A percentile compares a stretch with the other conserved stretches of the same genome.
Conservation (phyloP, 257 asterid genomes). For the Nicotiana tabacum region DNA sequence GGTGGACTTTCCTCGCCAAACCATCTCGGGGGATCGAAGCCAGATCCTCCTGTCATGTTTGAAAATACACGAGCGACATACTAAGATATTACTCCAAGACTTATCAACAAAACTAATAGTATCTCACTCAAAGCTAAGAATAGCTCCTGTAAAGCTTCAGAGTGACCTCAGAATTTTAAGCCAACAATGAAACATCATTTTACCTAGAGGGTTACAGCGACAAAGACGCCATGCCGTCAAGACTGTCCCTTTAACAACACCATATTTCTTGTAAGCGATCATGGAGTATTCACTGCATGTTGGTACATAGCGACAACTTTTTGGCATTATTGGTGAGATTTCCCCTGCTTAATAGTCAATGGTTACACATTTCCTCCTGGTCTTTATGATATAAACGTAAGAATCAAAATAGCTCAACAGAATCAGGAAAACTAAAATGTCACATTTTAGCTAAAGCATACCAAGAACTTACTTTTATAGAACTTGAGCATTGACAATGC, state of each 20-base stretch:
- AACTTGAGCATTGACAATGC: constrained; percentile 69
- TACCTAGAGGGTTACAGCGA: constrained; percentile 94
- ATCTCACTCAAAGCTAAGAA: neutral
- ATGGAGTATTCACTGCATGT: constrained; percentile 92
- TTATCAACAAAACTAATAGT: neutral
- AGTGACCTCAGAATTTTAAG: neutral
- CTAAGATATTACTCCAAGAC: neutral
- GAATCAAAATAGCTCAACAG: neutral
- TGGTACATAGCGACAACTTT: constrained; percentile 79
- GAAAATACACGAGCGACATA: neutral
- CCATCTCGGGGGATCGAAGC: constrained; percentile 98
- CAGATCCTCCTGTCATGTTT: constrained; percentile 63
- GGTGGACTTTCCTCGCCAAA: constrained; percentile 60
- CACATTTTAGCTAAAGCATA: neutral
- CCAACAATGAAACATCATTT: neutral
- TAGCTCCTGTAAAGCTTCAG: neutral
- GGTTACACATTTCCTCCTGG: neutral
- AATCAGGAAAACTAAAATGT: neutral
- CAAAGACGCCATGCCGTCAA: constrained; percentile 88
- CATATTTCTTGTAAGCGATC: constrained; percentile 94
- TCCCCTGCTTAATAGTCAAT: constrained; percentile 51
- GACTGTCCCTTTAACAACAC: constrained; percentile 64
- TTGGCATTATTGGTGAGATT: constrained; percentile 84
- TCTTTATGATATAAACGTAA: neutral
- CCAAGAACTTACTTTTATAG: constrained; percentile 63